Evolutionary conservation across 345 rosid species (phyloP), one percentile per base, ranked within the genome.

Genomic region (Brassica cretica): DNA sequence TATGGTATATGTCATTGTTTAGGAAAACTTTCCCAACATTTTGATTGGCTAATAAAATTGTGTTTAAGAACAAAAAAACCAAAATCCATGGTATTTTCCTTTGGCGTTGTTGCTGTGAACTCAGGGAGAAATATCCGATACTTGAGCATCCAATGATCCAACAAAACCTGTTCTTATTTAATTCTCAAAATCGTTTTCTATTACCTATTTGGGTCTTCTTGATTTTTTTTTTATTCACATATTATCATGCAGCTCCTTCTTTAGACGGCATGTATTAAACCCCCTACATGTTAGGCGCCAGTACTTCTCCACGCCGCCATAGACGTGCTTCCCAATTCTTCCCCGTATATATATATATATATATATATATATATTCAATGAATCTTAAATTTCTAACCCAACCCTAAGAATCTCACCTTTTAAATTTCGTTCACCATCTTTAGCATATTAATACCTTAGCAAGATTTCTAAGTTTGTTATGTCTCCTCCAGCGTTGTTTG

Each of bases 261-360:
- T 27, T 27, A 33, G 29, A 79, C 78, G 74, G 60, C 66, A 46
- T 64, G 10, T 8, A 37, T 44, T 64, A 6, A 61, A 8, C 11
- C 16, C 19, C 15, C 1, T 41, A 70, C 83, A 80, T 80, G 83
- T 56, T 32, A 8, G 30, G 16, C 79, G 75, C 79, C 66, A 27
- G 30, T 27, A 80, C 83, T 39, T 69, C 75, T 64, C 75, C 75
- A 74, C 71, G 71, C 75, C 74, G 75, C 75, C 75, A 80, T 11
- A 74, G 64, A 75, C 83, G 79, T 80, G 83, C 72, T 12, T 65
- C 21, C 79, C 76, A 80, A 72, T 70, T 49, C 68, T 58, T 70
- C 68, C 71, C 62, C 60, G 18, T 16, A 1, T 11, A 27, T 27
- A 27, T 27, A 27, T 27, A 27, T 11, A 27, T 27, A 27, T 27